Evolutionary conservation across 2,329 filamentous ascomycete genomes (phyloP).

Genomic region (Cladosporium sp.): DNA sequence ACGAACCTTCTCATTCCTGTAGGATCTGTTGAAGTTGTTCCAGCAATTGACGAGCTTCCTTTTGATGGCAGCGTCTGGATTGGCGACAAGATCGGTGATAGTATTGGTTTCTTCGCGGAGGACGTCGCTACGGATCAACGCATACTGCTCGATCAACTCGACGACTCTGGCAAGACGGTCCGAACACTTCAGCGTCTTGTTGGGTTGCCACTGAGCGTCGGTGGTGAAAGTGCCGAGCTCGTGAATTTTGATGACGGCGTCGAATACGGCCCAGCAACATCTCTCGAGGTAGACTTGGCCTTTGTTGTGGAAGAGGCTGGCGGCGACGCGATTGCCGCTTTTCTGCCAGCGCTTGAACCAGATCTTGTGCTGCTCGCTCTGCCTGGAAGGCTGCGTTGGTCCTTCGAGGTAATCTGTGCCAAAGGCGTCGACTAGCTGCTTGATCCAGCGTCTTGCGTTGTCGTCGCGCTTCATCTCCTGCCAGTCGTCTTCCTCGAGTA

Average conservation of each 20-base stretch:
- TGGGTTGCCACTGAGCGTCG: background rate
- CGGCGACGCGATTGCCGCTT: background rate
- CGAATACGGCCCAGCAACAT: slow-evolving; percentile 2
- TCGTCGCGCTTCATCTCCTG: background rate
- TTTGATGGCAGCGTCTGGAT: background rate
- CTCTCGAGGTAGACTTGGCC: background rate
- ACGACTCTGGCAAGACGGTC: background rate
- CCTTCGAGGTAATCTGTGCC: background rate
- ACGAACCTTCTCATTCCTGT: background rate
- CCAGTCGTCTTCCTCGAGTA: background rate
- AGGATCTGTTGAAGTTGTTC: background rate
- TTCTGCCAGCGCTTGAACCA: slow-evolving; percentile 2
- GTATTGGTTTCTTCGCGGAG: background rate
- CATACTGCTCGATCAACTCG: background rate
- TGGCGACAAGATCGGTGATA: background rate
- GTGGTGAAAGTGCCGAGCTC: background rate
- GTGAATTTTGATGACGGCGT: background rate
- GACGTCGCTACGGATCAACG: background rate
- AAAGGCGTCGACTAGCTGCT: background rate
- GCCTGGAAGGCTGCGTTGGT: background rate
- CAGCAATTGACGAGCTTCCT: slow-evolving; percentile 2
- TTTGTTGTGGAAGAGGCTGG: background rate
- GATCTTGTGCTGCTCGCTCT: background rate
- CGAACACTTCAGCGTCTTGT: background rate
- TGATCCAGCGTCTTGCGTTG: background rate